Conservation (phyloP, 805 yeast genomes). For the Candida qinlingensis region DNA sequence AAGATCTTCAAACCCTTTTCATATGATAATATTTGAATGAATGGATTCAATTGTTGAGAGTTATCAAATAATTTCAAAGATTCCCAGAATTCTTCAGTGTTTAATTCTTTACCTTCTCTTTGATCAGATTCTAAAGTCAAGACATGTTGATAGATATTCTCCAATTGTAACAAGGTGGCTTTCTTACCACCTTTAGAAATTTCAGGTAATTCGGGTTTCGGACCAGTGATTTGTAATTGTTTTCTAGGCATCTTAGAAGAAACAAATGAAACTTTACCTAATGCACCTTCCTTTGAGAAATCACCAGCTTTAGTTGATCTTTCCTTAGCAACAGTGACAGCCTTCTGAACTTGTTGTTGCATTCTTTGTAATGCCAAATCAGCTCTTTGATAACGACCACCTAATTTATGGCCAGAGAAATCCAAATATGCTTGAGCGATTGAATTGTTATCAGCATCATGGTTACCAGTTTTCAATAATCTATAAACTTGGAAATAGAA, state of each 20-base stretch:
- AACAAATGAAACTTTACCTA: constrained; percentile 79
- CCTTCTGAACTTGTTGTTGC: constrained; percentile 97
- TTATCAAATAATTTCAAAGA: constrained; percentile 69
- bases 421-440: constrained; percentile 90
- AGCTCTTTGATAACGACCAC: constrained; percentile 78
- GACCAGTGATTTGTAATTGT: constrained; percentile 61
- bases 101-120: constrained; percentile 48
- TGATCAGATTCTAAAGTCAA: constrained; percentile 74
- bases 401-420: constrained; percentile 85
- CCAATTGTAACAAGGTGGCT: constrained; percentile 63
- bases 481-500: constrained; percentile 92
- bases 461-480: constrained; percentile 51
- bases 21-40: constrained; percentile 74
- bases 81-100: constrained; percentile 60
- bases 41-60: constrained; percentile 50
- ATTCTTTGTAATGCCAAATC: constrained; percentile 91
- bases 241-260: constrained; percentile 84
- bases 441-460: constrained; percentile 55
- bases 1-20: constrained; percentile 86
- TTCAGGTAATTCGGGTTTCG: constrained; percentile 37
- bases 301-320: constrained; percentile 58
- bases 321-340: constrained; percentile 92
- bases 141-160: constrained; percentile 70
- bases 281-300: constrained; percentile 74
- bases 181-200: constrained; percentile 34